A percentile compares a stretch with the other conserved stretches of the same genome.
Evolutionary conservation across 1,284 basidiomycete genomes (phyloP).

Genomic region (Ustilago cynodontis): DNA sequence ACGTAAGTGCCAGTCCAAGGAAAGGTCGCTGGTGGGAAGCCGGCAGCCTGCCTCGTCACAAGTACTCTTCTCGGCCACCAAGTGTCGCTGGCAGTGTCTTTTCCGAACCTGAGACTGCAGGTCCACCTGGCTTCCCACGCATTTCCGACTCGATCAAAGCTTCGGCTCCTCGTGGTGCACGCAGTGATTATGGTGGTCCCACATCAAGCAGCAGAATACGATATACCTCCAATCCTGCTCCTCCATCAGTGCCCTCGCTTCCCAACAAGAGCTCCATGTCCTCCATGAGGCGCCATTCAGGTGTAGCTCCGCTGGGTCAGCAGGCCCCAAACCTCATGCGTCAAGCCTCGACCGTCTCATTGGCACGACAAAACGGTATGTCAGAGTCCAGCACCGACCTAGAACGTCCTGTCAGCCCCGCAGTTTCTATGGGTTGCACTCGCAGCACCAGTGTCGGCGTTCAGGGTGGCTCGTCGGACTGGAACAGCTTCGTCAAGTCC

Average conservation of each 20-base stretch:
- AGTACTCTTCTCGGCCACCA: conserved; percentile 40
- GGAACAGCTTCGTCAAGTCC: conserved; percentile 60
- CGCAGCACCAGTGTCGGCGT: conserved; percentile 15
- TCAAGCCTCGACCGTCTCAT: conserved; percentile 23
- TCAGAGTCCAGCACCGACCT: conserved; percentile 14
- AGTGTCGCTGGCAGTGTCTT: conserved; percentile 62
- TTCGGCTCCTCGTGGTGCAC: conserved; percentile 28
- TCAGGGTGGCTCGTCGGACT: conserved; percentile 47
- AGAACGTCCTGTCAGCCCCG: conserved; percentile 44
- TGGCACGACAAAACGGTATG: conserved; percentile 15
- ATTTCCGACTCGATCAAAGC: conserved; percentile 23
- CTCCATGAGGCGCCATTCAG: conserved; percentile 23
- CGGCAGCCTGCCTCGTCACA: conserved; percentile 41
- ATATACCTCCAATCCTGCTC: conserved; percentile 19
- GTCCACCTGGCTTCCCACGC: conserved; percentile 27
- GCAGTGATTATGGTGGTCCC: conserved; percentile 53
- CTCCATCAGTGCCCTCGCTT: conserved; percentile 47
- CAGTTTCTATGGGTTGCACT: conserved; percentile 36
- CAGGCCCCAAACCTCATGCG: conserved; percentile 46
- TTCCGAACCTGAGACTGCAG: conserved; percentile 51
- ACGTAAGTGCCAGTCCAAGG: conserved; percentile 18
- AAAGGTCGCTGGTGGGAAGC: conserved; percentile 62
- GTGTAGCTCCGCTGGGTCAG: conserved; percentile 56
- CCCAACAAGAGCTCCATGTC: conserved; percentile 34
- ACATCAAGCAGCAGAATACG: conserved; percentile 28